These are phyloP conservation scores for Panicum miliaceum DNA, from an alignment of 176 grass and related monocot species.

Conservation along the genomic window DNA sequence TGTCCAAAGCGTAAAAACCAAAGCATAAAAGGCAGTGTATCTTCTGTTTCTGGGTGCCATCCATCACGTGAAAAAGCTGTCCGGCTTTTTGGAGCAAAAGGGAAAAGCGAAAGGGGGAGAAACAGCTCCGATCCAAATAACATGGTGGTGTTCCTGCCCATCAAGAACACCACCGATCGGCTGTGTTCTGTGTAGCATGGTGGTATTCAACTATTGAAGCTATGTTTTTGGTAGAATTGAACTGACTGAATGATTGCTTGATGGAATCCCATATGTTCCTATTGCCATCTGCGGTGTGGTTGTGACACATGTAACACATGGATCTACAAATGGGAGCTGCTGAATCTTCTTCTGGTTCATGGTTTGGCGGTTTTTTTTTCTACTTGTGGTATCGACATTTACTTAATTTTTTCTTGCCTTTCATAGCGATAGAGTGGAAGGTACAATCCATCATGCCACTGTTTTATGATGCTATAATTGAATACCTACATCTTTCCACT, in stretches of 20 bases:
- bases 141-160: not conserved
- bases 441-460: not conserved
- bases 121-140: not conserved
- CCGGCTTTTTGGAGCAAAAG: slow-evolving; percentile 32
- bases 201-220: not conserved
- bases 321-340: not conserved
- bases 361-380: not conserved
- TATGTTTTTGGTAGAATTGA: not conserved
- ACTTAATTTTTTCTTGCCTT: not conserved
- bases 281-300: not conserved
- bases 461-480: not conserved
- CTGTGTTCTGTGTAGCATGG: not conserved
- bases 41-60: not conserved
- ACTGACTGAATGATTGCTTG: not conserved
- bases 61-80: slow-evolving; percentile 38
- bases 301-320: not conserved
- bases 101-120: not conserved
- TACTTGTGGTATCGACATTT: not conserved
- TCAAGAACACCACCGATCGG: not conserved
- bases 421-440: not conserved
- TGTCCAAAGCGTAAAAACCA: not conserved
- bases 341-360: not conserved
- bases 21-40: not conserved
- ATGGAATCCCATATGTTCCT: not conserved
- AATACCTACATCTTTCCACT: too few species aligned